Conservation (phyloP, 305 asterid species). For the Andrographis paniculata region DNA sequence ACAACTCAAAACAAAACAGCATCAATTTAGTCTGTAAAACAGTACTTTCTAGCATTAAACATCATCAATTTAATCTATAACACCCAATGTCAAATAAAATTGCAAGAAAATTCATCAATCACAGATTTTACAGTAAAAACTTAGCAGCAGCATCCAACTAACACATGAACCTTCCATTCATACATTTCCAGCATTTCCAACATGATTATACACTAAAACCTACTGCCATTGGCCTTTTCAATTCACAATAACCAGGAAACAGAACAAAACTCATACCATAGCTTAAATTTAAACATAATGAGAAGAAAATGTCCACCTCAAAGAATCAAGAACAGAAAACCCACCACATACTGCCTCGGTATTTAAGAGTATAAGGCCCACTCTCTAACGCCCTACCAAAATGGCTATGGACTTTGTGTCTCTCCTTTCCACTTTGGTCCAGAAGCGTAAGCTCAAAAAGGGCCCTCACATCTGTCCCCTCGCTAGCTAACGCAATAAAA, state of each 20-base stretch:
- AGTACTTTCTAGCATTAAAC: no score
- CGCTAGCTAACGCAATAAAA: conserved; percentile 83
- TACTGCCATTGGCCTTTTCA: neutral
- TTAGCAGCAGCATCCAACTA: no score
- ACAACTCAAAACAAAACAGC: no score
- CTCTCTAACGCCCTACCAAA: conserved; percentile 91
- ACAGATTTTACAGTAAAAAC: no score
- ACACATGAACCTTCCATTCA: no score
- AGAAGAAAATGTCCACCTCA: conserved; percentile 5
- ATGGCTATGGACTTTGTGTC: conserved; percentile 95
- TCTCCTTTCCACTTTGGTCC: conserved; percentile 89
- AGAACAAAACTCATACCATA: neutral
- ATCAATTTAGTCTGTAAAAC: no score
- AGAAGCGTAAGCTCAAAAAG: conserved; percentile 78
- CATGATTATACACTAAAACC: no score
- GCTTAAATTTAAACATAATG: conserved; percentile 6
- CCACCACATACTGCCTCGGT: conserved; percentile 97
- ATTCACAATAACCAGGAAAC: neutral
- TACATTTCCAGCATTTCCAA: no score
- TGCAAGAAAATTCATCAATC: no score
- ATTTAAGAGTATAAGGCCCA: conserved; percentile 89
- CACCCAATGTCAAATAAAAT: no score
- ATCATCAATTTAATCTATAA: no score
- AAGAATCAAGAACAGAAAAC: conserved; percentile 19
- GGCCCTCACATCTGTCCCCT: conserved; percentile 81